Conservation (phyloP, 306 rosid genomes). For the Inga laurina region DNA sequence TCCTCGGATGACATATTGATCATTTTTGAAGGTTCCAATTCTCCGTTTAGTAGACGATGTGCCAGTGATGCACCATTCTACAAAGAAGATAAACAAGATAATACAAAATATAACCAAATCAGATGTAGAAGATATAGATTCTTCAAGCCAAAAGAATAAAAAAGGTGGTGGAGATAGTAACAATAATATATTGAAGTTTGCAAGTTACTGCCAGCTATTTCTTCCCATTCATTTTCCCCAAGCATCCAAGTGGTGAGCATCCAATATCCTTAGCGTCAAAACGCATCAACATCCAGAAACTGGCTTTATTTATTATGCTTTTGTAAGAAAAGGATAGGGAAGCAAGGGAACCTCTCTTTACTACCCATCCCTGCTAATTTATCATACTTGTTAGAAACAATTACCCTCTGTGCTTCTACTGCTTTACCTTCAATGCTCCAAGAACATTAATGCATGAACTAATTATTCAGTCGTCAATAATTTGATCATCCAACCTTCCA, state of each 20-base stretch:
- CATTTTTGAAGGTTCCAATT: slow-evolving; percentile 75
- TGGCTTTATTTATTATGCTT: background rate
- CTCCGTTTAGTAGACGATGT: slow-evolving; percentile 71
- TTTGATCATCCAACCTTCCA: background rate
- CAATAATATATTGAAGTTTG: slow-evolving; percentile 7
- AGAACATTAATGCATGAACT: background rate
- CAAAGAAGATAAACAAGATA: slow-evolving; percentile 18
- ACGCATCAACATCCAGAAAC: slow-evolving; percentile 4
- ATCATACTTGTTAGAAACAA: background rate
- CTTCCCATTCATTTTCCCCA: slow-evolving; percentile 12
- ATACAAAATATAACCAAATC: slow-evolving; percentile 22
- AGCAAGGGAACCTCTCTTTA: background rate
- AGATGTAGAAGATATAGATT: slow-evolving; percentile 17
- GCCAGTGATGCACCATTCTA: slow-evolving; percentile 67
- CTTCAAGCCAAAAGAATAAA: slow-evolving; percentile 14
- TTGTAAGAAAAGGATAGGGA: background rate
- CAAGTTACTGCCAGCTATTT: background rate
- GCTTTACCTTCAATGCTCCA: background rate
- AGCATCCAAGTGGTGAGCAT: background rate
- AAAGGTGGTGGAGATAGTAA: background rate
- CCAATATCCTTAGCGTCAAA: background rate
- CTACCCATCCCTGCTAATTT: background rate
- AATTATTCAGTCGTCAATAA: background rate
- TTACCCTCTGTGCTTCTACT: background rate
- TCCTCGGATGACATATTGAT: slow-evolving; percentile 84